Conservation (phyloP, 495 filamentous ascomycete genomes). For the Podospora fimiseda region DNA sequence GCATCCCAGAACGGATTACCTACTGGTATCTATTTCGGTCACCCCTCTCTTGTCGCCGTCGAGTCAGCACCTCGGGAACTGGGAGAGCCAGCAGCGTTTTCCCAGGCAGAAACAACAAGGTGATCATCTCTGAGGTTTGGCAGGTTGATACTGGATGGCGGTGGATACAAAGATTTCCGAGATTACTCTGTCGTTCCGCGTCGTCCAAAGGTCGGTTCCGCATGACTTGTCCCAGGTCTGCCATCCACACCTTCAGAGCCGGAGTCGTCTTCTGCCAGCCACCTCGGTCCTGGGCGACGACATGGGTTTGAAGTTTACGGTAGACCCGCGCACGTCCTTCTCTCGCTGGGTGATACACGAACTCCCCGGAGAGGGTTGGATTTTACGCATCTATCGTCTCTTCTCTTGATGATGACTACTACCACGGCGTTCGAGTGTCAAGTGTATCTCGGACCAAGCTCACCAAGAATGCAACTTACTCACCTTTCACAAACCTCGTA, state of each 20-base stretch:
- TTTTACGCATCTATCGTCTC: slow-evolving; percentile 6
- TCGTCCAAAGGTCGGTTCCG: slow-evolving; percentile 4
- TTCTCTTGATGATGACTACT: slow-evolving; percentile 1
- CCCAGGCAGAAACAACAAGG: background rate
- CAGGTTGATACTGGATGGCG: background rate
- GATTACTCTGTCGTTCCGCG: background rate
- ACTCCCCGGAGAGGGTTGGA: slow-evolving; percentile 11
- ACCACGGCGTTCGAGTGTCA: background rate
- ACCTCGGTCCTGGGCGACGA: slow-evolving; percentile 14
- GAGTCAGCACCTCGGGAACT: slow-evolving; percentile 1
- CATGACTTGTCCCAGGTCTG: slow-evolving; percentile 24
- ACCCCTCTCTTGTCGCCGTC: background rate
- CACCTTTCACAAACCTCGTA: background rate
- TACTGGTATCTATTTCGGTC: slow-evolving; percentile 6
- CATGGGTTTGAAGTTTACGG: slow-evolving; percentile 25
- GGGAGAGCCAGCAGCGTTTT: background rate
- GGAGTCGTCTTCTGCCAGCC: slow-evolving; percentile 24
- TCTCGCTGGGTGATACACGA: slow-evolving; percentile 16
- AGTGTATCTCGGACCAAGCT: background rate
- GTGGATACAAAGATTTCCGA: background rate
- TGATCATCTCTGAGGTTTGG: background rate
- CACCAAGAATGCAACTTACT: background rate
- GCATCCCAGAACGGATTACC: background rate
- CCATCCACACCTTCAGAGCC: slow-evolving; percentile 10
- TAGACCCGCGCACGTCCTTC: slow-evolving; percentile 54